Base-by-base conservation (phyloP, 257 asterid genomes). In the Nicotiana otophora region DNA sequence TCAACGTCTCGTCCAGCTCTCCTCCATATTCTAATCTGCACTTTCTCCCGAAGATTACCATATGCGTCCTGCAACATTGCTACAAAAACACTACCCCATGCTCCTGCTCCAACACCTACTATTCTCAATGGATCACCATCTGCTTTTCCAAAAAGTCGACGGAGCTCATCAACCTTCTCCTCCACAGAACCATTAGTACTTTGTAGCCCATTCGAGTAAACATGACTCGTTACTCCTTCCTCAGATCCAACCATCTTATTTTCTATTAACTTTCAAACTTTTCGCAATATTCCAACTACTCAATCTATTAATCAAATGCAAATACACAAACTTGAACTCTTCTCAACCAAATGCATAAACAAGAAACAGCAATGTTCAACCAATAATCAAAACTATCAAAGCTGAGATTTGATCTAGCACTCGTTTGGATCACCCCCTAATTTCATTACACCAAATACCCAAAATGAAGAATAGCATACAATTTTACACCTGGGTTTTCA, bases 31-130 rank as follows among this genome's bases (percentile, higher is more conserved):
- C 98, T 77, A 48, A 94, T 89, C 65, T 93, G 97, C 36, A 90
- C 86, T 86, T 94, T 94, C 11, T 93, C 95, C 1, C 97, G 90
- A 76, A 89, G 90, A 48, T 85, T 89, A 28, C 98, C 97, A 69
- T 94, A 94, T 68, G 88, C 91, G 64, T 93, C 97, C 84, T 94
- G 98, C 80, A 94, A 96, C 91, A 94, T 75, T 53, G 98, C 97
- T 34, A 92, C 92, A 84, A 94, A 94, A 3, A 93, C 97, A 70
- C 94, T 91, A 10, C 98, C 98, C 98, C 98, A 94, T 10, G 98
- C 98, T 51, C 98, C 98, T 8, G 93, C 97, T 23, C 98, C 97
- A 2, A 92, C 90, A 8, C 97, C 95, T 54, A 95, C 97, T 67
- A 94, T 93, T 88, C 91, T 92, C 81, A 95, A 83, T 58, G 87